phyloP scores from a whole-genome alignment of 2,329 filamentous ascomycete genomes.

The Stenocarpella maydis region DNA sequence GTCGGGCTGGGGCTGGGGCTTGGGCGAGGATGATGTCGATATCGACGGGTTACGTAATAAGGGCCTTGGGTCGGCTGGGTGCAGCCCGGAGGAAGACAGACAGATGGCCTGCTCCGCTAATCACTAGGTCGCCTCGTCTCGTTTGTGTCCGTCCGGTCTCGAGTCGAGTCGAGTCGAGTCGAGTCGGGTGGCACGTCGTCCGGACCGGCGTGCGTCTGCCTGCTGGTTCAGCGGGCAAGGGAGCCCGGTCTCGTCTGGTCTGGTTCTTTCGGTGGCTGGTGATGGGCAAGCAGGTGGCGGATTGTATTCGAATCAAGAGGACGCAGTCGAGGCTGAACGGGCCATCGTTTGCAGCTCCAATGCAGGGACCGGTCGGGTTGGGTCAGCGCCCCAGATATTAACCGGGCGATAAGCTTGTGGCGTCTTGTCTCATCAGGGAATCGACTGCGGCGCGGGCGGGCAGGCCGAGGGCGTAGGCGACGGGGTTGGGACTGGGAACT shows the following conservation, averaged over 20 bases:
- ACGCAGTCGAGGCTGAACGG: conserved; percentile 21
- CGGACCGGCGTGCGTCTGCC: background rate
- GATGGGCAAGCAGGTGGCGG: conserved; percentile 1
- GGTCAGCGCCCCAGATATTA: conserved; percentile 18
- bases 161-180: background rate
- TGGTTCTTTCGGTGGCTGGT: conserved; percentile 21
- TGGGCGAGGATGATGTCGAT: conserved; percentile 13
- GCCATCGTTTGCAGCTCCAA: conserved; percentile 24
- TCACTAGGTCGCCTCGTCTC: conserved; percentile 5
- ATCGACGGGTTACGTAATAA: conserved; percentile 27
- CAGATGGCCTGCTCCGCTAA: background rate
- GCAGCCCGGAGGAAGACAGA: conserved; percentile 2
- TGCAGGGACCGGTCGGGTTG: conserved; percentile 10
- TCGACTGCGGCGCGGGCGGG: conserved; percentile 1
- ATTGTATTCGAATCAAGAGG: conserved; percentile 13
- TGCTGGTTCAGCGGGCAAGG: conserved; percentile 2
- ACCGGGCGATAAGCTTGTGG: conserved; percentile 27
- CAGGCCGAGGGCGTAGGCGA: conserved; percentile 8
- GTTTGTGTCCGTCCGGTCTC: background rate
- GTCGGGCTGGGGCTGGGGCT: background rate
- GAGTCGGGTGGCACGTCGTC: background rate
- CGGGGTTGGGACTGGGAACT: background rate
- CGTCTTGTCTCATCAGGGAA: conserved; percentile 27
- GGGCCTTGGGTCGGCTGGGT: background rate
- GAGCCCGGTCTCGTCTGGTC: conserved; percentile 8